Base-by-base conservation (phyloP, 305 asterid species). In the Solanum hybrid region DNA sequence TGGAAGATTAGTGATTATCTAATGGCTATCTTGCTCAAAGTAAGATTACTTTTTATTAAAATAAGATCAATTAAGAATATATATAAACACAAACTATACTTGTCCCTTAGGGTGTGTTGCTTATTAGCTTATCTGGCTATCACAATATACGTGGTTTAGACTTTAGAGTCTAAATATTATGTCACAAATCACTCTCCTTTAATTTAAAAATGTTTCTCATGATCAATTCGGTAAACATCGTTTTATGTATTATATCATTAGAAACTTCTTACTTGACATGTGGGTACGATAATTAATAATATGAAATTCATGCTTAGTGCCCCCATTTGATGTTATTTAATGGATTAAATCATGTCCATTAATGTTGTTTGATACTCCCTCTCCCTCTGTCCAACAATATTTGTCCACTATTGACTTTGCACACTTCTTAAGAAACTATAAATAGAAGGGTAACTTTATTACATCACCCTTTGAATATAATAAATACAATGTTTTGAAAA, bases 201-300 rank as follows among this genome's bases (percentile, higher is more conserved):
- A 17, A 56, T 56, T 29, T 45, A 51, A 51, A 90, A 17, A 14
- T 45, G 4, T 82, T 24, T 81, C 81, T 56, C 69, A 1, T 17
- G 24, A 34, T 24, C 29, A 88, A 88, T 90, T 88, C 27, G 91
- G 93, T 90, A 91, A 91, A 79, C 89, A 80, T 90, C 90, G 69
- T 80, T 90, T 73, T 90, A 90, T 72, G 27, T 86, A 66, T 13
- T 1, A 34, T 82, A 34, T 87, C 37, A 17, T 89, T 29, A 84
- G 87, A 29, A 51, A 84, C 87, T 84, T 45, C 75, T 17, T 56
- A 56, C 69, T 81, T 29, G 87, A 84, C 75, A 84, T 84, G 87
- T 84, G 40, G 75, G 42, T 84, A 51, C 42, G 22, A 51, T 45
- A 69, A 82, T 82, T 45, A 69, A 82, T 82, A 84, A 42, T 73